Conservation (phyloP, 768 basidiomycete species). For the Tulasnella sp. region DNA sequence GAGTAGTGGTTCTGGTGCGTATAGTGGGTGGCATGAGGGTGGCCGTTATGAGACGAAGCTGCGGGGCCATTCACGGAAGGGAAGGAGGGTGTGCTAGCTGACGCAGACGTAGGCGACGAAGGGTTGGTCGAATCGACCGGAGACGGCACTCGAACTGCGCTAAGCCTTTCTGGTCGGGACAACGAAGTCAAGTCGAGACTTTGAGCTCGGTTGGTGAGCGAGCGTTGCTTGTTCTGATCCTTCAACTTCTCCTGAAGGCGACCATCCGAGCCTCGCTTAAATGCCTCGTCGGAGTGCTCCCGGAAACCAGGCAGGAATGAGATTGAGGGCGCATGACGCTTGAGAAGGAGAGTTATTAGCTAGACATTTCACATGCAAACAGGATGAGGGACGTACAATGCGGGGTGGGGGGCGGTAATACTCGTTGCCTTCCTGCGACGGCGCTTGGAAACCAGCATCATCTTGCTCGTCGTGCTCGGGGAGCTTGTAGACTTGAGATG, state of each 20-base stretch:
- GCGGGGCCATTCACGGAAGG: conserved; percentile 27
- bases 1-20: conserved; percentile 26
- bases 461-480: conserved; percentile 58
- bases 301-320: conserved; percentile 9
- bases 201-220: conserved; percentile 81
- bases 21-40: conserved; percentile 8
- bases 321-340: conserved; percentile 29
- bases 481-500: conserved; percentile 75
- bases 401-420: conserved; percentile 7
- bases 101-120: conserved; percentile 19
- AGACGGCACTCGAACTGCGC: conserved; percentile 15
- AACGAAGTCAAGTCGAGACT: conserved; percentile 85
- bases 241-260: conserved; percentile 78
- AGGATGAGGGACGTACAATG: background rate
- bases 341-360: conserved; percentile 22
- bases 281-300: conserved; percentile 52
- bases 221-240: conserved; percentile 57
- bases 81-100: conserved; percentile 22
- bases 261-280: conserved; percentile 81
- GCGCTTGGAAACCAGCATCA: conserved; percentile 52
- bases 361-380: background rate
- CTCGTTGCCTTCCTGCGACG: conserved; percentile 39
- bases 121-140: conserved; percentile 17
- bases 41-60: conserved; percentile 7
- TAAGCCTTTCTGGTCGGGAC: conserved; percentile 42